A percentile compares a stretch with the other conserved stretches of the same genome.
phyloP scores from a whole-genome alignment of 768 basidiomycete genomes.

The Mycena rebaudengoi region DNA sequence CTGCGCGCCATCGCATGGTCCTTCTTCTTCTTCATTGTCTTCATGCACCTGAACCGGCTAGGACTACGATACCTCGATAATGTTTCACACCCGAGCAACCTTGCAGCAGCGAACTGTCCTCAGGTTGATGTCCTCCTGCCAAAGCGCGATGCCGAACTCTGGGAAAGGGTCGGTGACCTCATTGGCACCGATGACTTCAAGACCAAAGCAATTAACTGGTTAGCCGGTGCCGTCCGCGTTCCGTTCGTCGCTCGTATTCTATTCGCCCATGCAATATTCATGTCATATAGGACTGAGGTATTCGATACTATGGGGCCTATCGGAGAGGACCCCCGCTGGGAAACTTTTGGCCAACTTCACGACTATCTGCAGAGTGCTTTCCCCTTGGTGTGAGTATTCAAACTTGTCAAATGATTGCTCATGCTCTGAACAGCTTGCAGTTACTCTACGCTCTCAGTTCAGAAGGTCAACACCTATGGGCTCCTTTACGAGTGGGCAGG shows the following conservation, averaged over 20 bases:
- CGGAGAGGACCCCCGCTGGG: slow-evolving; percentile 58
- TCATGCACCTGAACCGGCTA: too few relatives aligned
- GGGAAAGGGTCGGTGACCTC: slow-evolving; percentile 12
- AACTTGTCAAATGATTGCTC: too few relatives aligned
- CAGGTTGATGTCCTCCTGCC: slow-evolving; percentile 17
- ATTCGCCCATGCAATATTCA: too few relatives aligned
- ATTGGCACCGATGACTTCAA: slow-evolving; percentile 32
- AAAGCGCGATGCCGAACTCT: background rate
- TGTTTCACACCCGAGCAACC: too few relatives aligned
- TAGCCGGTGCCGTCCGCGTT: slow-evolving; percentile 40
- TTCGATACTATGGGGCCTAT: slow-evolving; percentile 58
- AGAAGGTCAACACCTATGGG: slow-evolving; percentile 80
- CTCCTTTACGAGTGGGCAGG: slow-evolving; percentile 81
- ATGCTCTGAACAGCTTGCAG: slow-evolving; percentile 41
- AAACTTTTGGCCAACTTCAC: slow-evolving; percentile 48
- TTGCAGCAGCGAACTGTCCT: too few relatives aligned
- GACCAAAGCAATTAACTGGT: slow-evolving; percentile 33
- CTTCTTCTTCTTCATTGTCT: too few relatives aligned
- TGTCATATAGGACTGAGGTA: slow-evolving; percentile 53
- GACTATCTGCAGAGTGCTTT: slow-evolving; percentile 49
- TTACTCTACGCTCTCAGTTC: slow-evolving; percentile 64
- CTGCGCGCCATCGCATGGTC: too few relatives aligned
- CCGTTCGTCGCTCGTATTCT: slow-evolving; percentile 20
- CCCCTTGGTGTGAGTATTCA: slow-evolving; percentile 66
- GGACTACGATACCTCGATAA: too few relatives aligned